Evolutionary conservation across 306 rosid species (phyloP).

Genomic region (Rosa rugosa): DNA sequence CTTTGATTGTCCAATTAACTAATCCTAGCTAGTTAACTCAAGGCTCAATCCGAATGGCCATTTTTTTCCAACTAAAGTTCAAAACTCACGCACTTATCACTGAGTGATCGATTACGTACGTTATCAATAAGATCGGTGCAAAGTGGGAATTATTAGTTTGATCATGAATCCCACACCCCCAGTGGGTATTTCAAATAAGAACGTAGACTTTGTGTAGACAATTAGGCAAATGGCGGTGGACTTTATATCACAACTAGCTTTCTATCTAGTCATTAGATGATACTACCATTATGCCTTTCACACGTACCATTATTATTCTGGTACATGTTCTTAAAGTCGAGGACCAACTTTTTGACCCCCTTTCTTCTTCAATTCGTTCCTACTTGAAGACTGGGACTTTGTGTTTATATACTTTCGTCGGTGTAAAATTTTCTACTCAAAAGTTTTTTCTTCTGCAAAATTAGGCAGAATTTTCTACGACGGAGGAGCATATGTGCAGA

Average conservation of each 20-base stretch:
- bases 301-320: neutral
- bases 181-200: neutral
- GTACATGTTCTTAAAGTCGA: neutral
- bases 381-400: neutral
- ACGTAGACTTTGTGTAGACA: slow-evolving; percentile 7
- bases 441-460: neutral
- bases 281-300: neutral
- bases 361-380: neutral
- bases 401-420: neutral
- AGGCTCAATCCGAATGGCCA: neutral
- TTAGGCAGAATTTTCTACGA: neutral
- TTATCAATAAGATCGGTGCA: neutral
- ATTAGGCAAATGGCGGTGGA: slow-evolving; percentile 18
- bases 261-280: neutral
- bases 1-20: neutral
- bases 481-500: neutral
- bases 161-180: neutral
- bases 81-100: neutral
- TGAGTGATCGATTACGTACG: neutral
- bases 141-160: neutral
- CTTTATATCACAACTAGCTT: neutral
- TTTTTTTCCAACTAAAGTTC: neutral
- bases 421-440: neutral
- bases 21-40: neutral
- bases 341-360: slow-evolving; percentile 2